Base-by-base conservation (phyloP, 2,329 filamentous ascomycete species). In the Sporothrix variecibatus region DNA sequence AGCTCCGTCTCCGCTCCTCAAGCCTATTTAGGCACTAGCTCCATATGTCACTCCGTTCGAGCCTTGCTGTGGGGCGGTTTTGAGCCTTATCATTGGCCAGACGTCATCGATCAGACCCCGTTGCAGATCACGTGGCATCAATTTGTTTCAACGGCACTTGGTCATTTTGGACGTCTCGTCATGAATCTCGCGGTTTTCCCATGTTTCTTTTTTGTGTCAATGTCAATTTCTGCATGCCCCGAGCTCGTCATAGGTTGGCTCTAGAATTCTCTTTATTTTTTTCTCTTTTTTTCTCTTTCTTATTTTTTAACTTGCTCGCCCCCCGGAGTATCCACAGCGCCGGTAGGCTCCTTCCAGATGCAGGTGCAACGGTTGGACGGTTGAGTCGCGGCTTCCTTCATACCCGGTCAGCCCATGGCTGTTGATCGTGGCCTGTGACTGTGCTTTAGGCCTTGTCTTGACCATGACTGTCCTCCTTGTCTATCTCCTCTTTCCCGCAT, bases 1-100 rank as follows among this genome's bases (percentile, higher is more conserved):
- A 67, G 58, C 72, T 76, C 73, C 74, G 73, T 75, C 72, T 68
- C 74, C 62, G 70, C 17, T 67, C 60, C 68, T 64, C 46, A 72
- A 58, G n/a, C 53, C 26, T 4, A n/a, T 17, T 69, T 68, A 4
- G 31, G n/a, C 20, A 7, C 20, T 43, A 31, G 38, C 20, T n/a
- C n/a, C 38, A 31, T n/a, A 51, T 5, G 2, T 40, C 31, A n/a
- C n/a, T 56, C 28, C 46, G 65, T 11, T 68, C 28, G 26, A 51
- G 65, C 65, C 65, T 68, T 49, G 64, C 23, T 49, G 43, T 68
- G 64, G 65, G 43, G 34, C 17, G 12, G 7, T 3, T 56, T 38
- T 3, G 8, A 2, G 28, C 17, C 5, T n/a, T 2, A 1, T 69
- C 2, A 69, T 69, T 69, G 67, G 67, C 46, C 11, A 34, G 12